Conservation (phyloP, 768 basidiomycete genomes). For the Gyrodon lividus region DNA sequence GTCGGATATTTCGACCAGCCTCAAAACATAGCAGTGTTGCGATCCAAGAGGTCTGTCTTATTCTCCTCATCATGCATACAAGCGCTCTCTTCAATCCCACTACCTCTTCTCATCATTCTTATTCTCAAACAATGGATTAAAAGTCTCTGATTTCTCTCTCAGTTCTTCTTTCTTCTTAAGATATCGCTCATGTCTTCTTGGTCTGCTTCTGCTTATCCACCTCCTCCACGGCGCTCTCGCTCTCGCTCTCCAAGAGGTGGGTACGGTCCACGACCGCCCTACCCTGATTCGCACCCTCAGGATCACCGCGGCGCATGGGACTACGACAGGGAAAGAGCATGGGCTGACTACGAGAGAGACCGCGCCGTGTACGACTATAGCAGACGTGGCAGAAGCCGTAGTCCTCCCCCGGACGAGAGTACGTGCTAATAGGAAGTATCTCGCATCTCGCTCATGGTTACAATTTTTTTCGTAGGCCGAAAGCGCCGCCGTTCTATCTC, state of each 20-base stretch:
- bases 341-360: constrained; percentile 67
- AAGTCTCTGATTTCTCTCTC: constrained; percentile 51
- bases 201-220: constrained; percentile 69
- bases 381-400: constrained; percentile 74
- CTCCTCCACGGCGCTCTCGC: constrained; percentile 73
- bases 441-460: constrained; percentile 3
- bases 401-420: constrained; percentile 72
- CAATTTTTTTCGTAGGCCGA: constrained; percentile 46
- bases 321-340: constrained; percentile 70
- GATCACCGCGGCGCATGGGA: constrained; percentile 71
- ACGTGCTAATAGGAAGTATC: constrained; percentile 11
- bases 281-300: constrained; percentile 56
- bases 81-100: constrained; percentile 66
- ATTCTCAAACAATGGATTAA: constrained; percentile 41
- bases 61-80: constrained; percentile 69
- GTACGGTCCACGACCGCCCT: constrained; percentile 53
- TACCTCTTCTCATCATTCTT: constrained; percentile 54
- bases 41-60: constrained; percentile 87
- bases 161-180: constrained; percentile 32
- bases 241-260: constrained; percentile 69
- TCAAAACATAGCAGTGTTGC: constrained; percentile 43
- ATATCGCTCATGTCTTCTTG: constrained; percentile 69
- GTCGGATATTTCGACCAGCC: constrained; percentile 33
- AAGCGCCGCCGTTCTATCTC: constrained; percentile 75
- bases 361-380: constrained; percentile 65